A percentile compares a stretch with the other conserved stretches of the same genome.
Evolutionary conservation across 306 rosid species (phyloP).

Genomic region (Acacia melanoxylon): DNA sequence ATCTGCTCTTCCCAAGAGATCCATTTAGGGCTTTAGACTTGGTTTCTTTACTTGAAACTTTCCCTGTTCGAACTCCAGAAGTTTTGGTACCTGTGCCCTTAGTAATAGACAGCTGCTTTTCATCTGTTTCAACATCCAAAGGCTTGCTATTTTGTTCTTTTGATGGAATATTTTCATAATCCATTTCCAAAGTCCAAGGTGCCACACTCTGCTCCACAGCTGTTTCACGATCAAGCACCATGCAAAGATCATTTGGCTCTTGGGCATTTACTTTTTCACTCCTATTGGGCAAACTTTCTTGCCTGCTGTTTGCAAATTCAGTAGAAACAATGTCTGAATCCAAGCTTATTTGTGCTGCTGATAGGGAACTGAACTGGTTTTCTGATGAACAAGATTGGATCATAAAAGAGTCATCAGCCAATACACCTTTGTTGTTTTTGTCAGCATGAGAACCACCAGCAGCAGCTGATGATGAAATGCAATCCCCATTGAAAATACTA

Average conservation of each 20-base stretch:
- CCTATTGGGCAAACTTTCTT: slow-evolving; percentile 45
- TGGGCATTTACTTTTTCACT: slow-evolving; percentile 42
- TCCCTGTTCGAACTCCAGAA: slow-evolving; percentile 46
- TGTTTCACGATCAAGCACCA: slow-evolving; percentile 88
- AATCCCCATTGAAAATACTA: slow-evolving; percentile 50
- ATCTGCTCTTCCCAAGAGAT: slow-evolving; percentile 56
- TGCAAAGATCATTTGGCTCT: slow-evolving; percentile 92
- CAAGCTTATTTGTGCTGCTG: slow-evolving; percentile 57
- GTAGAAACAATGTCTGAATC: slow-evolving; percentile 64
- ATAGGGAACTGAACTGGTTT: slow-evolving; percentile 56
- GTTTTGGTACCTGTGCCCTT: slow-evolving; percentile 38
- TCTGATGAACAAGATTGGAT: slow-evolving; percentile 59
- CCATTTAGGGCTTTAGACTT: slow-evolving; percentile 62
- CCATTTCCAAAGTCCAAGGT: slow-evolving; percentile 90
- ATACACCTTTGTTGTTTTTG: slow-evolving; percentile 54
- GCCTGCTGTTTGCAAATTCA: slow-evolving; percentile 47
- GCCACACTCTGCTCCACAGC: slow-evolving; percentile 48
- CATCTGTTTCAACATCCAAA: slow-evolving; percentile 40
- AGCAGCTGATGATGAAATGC: slow-evolving; percentile 44
- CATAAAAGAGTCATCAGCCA: slow-evolving; percentile 92
- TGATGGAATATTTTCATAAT: slow-evolving; percentile 51
- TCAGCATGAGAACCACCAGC: slow-evolving; percentile 35
- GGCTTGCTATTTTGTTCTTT: slow-evolving; percentile 46
- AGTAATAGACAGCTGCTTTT: slow-evolving; percentile 29
- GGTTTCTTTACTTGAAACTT: slow-evolving; percentile 57